Evolutionary conservation across 148 eudicot genomes (phyloP), one percentile per base, ranked within the genome.

Genomic region (Rhododendron mucronatum): DNA sequence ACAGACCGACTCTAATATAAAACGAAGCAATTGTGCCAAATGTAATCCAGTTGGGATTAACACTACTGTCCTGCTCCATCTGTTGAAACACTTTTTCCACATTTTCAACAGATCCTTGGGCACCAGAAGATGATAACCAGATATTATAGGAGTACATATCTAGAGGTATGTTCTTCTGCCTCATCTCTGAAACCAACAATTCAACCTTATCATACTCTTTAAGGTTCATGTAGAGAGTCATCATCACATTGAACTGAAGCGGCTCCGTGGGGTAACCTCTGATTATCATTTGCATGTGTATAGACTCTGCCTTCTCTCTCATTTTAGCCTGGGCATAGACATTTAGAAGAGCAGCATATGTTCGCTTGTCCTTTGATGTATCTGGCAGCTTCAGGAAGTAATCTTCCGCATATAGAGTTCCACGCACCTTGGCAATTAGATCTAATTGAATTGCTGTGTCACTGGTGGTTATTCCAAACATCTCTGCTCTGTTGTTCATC

Each of bases 361-460:
- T 92, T 67, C 96, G 90, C n/a, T 92, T 93, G 84, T 95, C 98
- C 85, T 91, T 97, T 65, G 86, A 57, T 41, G 77, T 71, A 82
- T 91, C 94, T 0, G 96, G 96, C 69, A 97, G 84, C 85, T 89
- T 88, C 81, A 48, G 13, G 87, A 97, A 97, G 90, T 92, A 97
- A 37, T 94, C 90, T 89, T 97, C 99, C 4, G 98, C 99, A 83
- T 65, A 84, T 80, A 93, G 84, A 86, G 93, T 86, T 55, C 98
- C 99, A 81, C 82, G 93, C 44, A 91, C 95, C 90, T 97, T 95
- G 57, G 98, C 92, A 63, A 93, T 93, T 75, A 97, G 89, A 88
- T 95, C 99, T 79, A 97, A 83, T 79, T 97, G 96, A 92, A 97
- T 93, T 67, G 99, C 99, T 48, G 91, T 86, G 78, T 97, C 99